Conservation (phyloP, 768 basidiomycete species). For the Auriculariales sp. region DNA sequence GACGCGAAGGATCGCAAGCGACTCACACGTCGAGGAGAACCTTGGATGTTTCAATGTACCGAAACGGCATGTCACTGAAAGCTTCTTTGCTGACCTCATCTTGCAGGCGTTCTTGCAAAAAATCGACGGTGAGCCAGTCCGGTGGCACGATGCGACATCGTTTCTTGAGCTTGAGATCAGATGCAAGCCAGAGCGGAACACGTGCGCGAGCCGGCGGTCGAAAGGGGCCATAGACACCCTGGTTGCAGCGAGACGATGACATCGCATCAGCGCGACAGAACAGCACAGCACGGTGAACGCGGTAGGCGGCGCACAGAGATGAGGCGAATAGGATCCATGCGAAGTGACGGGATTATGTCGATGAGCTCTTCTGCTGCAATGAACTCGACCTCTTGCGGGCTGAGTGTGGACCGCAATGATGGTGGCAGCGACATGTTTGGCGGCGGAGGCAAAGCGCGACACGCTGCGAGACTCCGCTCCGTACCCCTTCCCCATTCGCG, state of each 20-base stretch:
- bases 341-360: constrained; percentile 75
- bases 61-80: constrained; percentile 74
- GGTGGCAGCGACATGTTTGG: constrained; percentile 67
- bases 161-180: constrained; percentile 85
- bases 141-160: constrained; percentile 90
- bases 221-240: constrained; percentile 91
- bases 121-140: constrained; percentile 77
- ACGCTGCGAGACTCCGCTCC: too few relatives aligned
- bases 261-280: not conserved
- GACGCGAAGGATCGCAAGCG: constrained; percentile 4
- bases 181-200: constrained; percentile 94
- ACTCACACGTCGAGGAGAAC: constrained; percentile 85
- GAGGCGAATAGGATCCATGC: constrained; percentile 84
- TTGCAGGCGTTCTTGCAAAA: constrained; percentile 56
- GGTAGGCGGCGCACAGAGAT: constrained; percentile 49
- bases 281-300: constrained; percentile 2
- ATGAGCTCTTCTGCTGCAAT: constrained; percentile 74
- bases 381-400: constrained; percentile 77
- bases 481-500: too few relatives aligned
- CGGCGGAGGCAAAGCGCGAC: not conserved
- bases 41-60: constrained; percentile 82
- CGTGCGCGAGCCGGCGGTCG: constrained; percentile 70
- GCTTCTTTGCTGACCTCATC: constrained; percentile 59
- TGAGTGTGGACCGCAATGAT: constrained; percentile 52
- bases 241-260: constrained; percentile 6